Base-by-base conservation (phyloP, 139 green algal genomes). In the Chlorella sp. region DNA sequence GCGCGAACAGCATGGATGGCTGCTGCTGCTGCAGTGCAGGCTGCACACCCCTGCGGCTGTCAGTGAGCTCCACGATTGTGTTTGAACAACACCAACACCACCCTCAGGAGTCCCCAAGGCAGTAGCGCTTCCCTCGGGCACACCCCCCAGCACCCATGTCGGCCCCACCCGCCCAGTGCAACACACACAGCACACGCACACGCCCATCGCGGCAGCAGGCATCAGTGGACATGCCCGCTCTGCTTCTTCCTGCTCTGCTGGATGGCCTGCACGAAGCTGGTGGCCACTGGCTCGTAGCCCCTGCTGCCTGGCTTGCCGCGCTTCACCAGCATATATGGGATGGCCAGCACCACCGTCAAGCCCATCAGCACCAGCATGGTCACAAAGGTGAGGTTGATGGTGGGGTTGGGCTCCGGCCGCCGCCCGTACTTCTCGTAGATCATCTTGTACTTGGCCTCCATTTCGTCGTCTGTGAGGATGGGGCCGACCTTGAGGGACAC, bases 161-260 rank as follows among this genome's bases (percentile, higher is more conserved):
- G n/a, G n/a, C n/a, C n/a, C n/a, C n/a, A n/a, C n/a, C n/a, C n/a
- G n/a, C n/a, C n/a, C n/a, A n/a, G n/a, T n/a, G n/a, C n/a, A n/a
- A n/a, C n/a, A n/a, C n/a, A n/a, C n/a, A n/a, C n/a, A n/a, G n/a
- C n/a, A n/a, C n/a, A n/a, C n/a, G n/a, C n/a, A n/a, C n/a, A n/a
- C n/a, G n/a, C n/a, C n/a, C n/a, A n/a, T n/a, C n/a, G n/a, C n/a
- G n/a, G n/a, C n/a, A n/a, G n/a, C n/a, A n/a, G n/a, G n/a, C n/a
- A n/a, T n/a, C n/a, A n/a, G n/a, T n/a, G n/a, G n/a, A n/a, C n/a
- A n/a, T 76, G 82, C 50, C 77, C 85, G 23, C 79, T 81, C 61
- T 76, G 73, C 74, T 88, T 88, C 78, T 88, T 88, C 60, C 82
- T 83, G 70, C 82, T 88, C 27, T 83, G 73, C 55, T 79, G 76